phyloP scores from a whole-genome alignment of 1,284 basidiomycete genomes.

The Irpex lacteus region DNA sequence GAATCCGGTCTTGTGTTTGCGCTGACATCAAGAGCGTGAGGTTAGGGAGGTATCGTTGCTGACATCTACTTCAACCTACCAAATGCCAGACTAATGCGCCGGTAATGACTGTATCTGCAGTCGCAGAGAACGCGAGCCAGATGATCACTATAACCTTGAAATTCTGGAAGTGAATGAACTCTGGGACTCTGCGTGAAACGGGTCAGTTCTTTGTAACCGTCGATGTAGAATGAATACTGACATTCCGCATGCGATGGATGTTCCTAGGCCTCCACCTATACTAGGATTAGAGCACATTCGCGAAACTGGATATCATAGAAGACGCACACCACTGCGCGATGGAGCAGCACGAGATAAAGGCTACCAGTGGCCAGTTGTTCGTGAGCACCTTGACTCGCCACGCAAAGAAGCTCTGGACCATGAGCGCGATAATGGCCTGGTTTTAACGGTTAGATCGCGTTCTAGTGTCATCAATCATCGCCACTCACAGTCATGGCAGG shows the following conservation, averaged over 20 bases:
- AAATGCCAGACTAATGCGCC: slow-evolving; percentile 31
- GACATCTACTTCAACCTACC: slow-evolving; percentile 14
- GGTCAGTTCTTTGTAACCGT: neutral
- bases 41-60: neutral
- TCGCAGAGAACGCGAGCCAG: slow-evolving; percentile 33
- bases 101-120: slow-evolving; percentile 31
- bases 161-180: slow-evolving; percentile 34
- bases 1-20: slow-evolving; percentile 38
- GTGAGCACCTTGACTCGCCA: slow-evolving; percentile 41
- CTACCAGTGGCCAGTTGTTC: slow-evolving; percentile 25
- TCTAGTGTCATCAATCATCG: too few relatives aligned
- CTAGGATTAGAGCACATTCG: neutral
- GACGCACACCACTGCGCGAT: slow-evolving; percentile 30
- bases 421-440: slow-evolving; percentile 36
- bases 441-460: neutral
- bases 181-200: slow-evolving; percentile 17
- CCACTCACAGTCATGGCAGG: slow-evolving; percentile 31
- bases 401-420: slow-evolving; percentile 41
- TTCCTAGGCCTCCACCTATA: slow-evolving; percentile 32
- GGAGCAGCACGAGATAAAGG: slow-evolving; percentile 25
- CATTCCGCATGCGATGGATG: slow-evolving; percentile 34
- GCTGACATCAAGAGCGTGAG: slow-evolving; percentile 22
- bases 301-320: neutral
- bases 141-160: slow-evolving; percentile 35
- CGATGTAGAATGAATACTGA: neutral